A percentile compares a stretch with the other conserved stretches of the same genome.
Conservation (phyloP, 768 basidiomycete genomes). For the Naganishia randhawae region DNA sequence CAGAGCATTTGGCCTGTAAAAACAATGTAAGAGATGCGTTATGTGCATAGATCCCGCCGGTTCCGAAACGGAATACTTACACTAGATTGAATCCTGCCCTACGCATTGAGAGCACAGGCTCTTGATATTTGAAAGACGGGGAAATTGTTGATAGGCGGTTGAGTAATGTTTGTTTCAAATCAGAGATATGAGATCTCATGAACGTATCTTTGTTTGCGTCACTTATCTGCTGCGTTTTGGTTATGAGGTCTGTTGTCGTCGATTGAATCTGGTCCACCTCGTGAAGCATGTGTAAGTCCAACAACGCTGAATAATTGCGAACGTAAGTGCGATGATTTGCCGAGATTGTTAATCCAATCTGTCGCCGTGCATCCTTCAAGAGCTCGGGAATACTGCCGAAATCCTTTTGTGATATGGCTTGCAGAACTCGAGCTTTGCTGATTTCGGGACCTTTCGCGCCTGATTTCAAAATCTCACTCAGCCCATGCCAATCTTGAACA, state of each 20-base stretch:
- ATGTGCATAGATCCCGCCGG: neutral
- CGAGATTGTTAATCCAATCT: conserved; percentile 73
- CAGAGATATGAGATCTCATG: conserved; percentile 41
- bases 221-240: conserved; percentile 14
- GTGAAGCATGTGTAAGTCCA: conserved; percentile 78
- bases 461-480: conserved; percentile 59
- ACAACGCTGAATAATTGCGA: conserved; percentile 76
- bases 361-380: conserved; percentile 57
- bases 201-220: conserved; percentile 24
- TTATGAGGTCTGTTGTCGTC: conserved; percentile 5
- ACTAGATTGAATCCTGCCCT: conserved; percentile 67
- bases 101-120: conserved; percentile 83
- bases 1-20: conserved; percentile 51
- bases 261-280: conserved; percentile 65
- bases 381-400: conserved; percentile 55
- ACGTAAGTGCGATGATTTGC: conserved; percentile 78
- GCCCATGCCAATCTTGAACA: conserved; percentile 86
- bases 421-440: conserved; percentile 71
- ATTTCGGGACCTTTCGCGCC: conserved; percentile 57
- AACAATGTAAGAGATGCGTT: neutral
- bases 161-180: conserved; percentile 58
- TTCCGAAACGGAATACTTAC: conserved; percentile 55
- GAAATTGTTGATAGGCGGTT: conserved; percentile 70
- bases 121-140: conserved; percentile 81
- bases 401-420: conserved; percentile 68